A percentile compares a stretch with the other conserved stretches of the same genome.
Evolutionary conservation across 306 rosid genomes (phyloP).

Genomic region (Lablab purpureus): DNA sequence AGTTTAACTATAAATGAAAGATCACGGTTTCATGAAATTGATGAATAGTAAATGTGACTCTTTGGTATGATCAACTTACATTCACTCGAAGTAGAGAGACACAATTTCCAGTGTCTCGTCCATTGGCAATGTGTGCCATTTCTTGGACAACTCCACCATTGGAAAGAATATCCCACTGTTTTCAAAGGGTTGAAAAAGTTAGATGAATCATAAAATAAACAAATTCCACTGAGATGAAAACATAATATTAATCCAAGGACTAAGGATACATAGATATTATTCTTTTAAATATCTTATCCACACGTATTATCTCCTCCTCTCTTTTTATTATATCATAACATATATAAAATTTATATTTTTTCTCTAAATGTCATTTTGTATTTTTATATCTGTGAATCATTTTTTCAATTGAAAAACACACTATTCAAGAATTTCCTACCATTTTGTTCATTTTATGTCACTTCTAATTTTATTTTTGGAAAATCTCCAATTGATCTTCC

Average conservation of each 20-base stretch:
- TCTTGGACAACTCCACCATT: conserved; percentile 98
- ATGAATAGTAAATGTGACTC: not conserved
- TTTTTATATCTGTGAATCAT: too few relatives aligned
- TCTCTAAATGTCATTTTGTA: too few relatives aligned
- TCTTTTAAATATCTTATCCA: too few relatives aligned
- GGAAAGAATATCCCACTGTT: conserved; percentile 98
- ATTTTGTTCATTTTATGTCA: not conserved
- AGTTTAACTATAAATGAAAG: not conserved
- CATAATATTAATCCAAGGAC: too few relatives aligned
- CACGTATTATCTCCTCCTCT: too few relatives aligned
- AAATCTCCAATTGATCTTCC: not conserved
- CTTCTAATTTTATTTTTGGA: not conserved
- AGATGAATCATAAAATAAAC: not conserved
- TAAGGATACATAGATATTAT: too few relatives aligned
- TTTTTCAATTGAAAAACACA: too few relatives aligned
- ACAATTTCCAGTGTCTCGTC: conserved; percentile 87
- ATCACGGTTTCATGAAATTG: not conserved
- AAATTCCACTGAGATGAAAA: not conserved
- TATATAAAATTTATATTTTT: too few relatives aligned
- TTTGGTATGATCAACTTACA: conserved; percentile 48
- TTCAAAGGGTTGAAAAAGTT: conserved; percentile 19
- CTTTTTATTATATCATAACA: too few relatives aligned
- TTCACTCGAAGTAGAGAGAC: conserved; percentile 94
- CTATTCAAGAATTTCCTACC: too few relatives aligned
- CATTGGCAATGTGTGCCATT: conserved; percentile 99